Evolutionary conservation across 2,329 filamentous ascomycete species (phyloP), one percentile per base, ranked within the genome.

Genomic region (Cytospora schulzeri): DNA sequence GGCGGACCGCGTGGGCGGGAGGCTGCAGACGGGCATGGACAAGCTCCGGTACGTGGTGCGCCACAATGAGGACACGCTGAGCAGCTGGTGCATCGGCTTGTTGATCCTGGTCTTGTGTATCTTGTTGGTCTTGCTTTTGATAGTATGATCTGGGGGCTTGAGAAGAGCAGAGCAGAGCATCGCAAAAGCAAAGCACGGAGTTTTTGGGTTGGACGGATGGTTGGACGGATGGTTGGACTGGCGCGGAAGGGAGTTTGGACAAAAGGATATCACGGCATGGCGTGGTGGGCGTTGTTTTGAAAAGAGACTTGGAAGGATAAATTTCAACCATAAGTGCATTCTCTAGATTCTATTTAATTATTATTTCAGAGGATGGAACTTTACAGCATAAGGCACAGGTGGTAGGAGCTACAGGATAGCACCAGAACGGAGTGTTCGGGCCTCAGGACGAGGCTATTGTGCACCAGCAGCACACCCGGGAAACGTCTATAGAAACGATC

Each of bases 21-120:
- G 95, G 74, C 78, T 99, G 72, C 88, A 92, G 79, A 92, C 84
- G 63, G 95, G 95, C 24, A 87, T 98, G 81, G 90, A 91, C 78
- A 94, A 91, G 79, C 87, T 99, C 71, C 87, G 88, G 69, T 86
- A 91, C 76, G 89, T 99, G 65, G 91, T 97, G 72, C 86, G 88
- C 76, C 86, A 89, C 78, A 98, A 97, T 76, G 95, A 99, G 83
- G 95, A 97, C 85, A 81, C 82, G 72, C 82, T 80, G 80, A 97
- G 92, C 70, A 92, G 92, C 76, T 97, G 92, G 79, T 98, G 93
- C 76, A 97, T 99, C 71, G 91, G 83, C 5, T 80, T 96, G 24
- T 83, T 98, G 71, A 97, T 98, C 66, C 87, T 95, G 68, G 91
- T 96, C 45, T 81, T 98, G 69, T 92, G 98, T 65, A 79, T 99